Conservation (phyloP, 768 basidiomycete species). For the Lactifluus pinguis region DNA sequence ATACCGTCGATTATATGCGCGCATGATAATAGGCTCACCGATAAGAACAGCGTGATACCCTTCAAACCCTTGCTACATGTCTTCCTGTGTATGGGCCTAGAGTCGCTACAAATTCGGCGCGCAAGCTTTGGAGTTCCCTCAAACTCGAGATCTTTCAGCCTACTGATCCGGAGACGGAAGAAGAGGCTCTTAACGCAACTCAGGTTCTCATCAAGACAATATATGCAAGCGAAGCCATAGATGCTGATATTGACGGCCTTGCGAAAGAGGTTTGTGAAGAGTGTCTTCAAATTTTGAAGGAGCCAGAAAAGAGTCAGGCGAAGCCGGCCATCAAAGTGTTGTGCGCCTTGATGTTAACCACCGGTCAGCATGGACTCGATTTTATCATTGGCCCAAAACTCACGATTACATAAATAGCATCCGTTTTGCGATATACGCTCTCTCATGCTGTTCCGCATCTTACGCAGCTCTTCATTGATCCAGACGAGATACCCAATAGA, state of each 20-base stretch:
- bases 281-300: constrained; percentile 67
- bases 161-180: constrained; percentile 66
- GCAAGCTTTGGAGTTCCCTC: constrained; percentile 82
- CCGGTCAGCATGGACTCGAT: constrained; percentile 44
- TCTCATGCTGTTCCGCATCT: constrained; percentile 66
- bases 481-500: constrained; percentile 59
- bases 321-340: constrained; percentile 80
- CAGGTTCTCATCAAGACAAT: constrained; percentile 70
- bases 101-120: constrained; percentile 50
- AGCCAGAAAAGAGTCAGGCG: constrained; percentile 92
- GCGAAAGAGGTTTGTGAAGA: constrained; percentile 72
- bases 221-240: constrained; percentile 37
- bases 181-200: constrained; percentile 59
- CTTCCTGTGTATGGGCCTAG: constrained; percentile 77
- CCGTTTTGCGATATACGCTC: constrained; percentile 58
- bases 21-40: background rate
- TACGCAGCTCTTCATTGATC: constrained; percentile 63
- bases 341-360: constrained; percentile 66
- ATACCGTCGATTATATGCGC: constrained; percentile 11
- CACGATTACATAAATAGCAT: constrained; percentile 36
- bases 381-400: background rate
- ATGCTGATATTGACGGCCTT: constrained; percentile 40
- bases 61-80: constrained; percentile 67
- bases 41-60: constrained; percentile 64
- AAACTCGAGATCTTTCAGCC: constrained; percentile 98